Evolutionary conservation across 73 alveolate genomes (phyloP).

Genomic region (Paramecium pentaurelia): DNA sequence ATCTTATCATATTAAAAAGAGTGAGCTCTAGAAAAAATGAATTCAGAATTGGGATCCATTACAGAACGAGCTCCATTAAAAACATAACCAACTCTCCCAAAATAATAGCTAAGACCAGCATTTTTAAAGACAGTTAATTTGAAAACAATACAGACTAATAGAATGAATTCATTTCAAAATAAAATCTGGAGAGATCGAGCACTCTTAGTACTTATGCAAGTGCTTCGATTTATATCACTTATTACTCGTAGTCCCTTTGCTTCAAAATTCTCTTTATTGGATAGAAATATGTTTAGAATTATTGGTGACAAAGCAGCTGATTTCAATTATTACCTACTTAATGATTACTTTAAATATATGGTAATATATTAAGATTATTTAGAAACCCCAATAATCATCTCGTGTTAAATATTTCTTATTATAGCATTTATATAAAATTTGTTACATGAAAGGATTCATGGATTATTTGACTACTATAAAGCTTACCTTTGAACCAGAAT

Average conservation of each 20-base stretch:
- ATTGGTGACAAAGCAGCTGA: constrained; percentile 34
- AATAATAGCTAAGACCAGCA: background rate
- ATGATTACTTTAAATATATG: constrained; percentile 12
- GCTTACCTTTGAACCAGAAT: background rate
- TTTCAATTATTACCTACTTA: background rate
- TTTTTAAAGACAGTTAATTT: background rate
- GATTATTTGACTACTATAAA: background rate
- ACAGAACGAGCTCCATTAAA: constrained; percentile 14
- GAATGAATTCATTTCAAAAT: background rate
- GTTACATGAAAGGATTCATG: background rate
- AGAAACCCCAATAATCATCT: constrained; percentile 6
- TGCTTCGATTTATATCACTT: background rate
- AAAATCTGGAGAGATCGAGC: background rate
- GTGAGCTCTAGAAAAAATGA: background rate
- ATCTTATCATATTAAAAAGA: background rate
- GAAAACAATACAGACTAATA: background rate
- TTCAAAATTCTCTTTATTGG: background rate
- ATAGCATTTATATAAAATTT: background rate
- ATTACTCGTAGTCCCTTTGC: background rate
- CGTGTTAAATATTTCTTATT: background rate
- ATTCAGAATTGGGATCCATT: background rate
- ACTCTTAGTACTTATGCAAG: background rate
- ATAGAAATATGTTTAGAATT: constrained; percentile 13
- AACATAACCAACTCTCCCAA: background rate
- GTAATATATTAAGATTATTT: background rate